These are phyloP conservation scores for Collybia sordida DNA, from an alignment of 768 basidiomycete species.

Conservation along the genomic window DNA sequence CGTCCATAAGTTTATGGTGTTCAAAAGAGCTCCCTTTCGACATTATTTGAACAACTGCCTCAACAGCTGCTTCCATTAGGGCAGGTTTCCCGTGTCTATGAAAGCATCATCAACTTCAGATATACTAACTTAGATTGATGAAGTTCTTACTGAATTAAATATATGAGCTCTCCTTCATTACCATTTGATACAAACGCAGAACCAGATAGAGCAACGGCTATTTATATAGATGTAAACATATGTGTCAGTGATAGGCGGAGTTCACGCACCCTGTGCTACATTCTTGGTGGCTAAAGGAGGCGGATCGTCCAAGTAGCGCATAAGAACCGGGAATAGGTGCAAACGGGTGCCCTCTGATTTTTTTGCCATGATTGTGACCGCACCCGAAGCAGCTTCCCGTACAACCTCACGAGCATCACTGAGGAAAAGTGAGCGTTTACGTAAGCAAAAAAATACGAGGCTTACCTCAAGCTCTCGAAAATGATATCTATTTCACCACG, in stretches of 20 bases:
- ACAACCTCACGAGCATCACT: conserved; percentile 8
- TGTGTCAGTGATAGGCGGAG: neutral
- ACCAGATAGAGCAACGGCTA: conserved; percentile 17
- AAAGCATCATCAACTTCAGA: neutral
- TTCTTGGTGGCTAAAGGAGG: conserved; percentile 4
- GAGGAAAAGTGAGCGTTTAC: neutral
- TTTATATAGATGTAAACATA: neutral
- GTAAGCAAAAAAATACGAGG: neutral
- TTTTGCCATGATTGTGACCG: conserved; percentile 14
- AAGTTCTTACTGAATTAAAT: conserved; percentile 10
- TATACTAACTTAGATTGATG: neutral
- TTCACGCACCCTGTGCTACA: conserved; percentile 12
- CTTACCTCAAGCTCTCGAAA: conserved; percentile 13
- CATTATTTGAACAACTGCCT: conserved; percentile 12
- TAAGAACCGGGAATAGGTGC: conserved; percentile 13
- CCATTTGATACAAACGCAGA: conserved; percentile 13
- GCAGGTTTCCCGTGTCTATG: conserved; percentile 8
- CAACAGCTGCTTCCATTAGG: conserved; percentile 11
- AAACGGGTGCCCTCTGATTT: conserved; percentile 13
- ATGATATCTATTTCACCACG: conserved; percentile 15
- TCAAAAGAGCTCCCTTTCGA: conserved; percentile 13
- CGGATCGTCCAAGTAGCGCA: conserved; percentile 12
- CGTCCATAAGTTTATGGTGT: conserved; percentile 13
- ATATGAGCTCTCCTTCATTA: conserved; percentile 13
- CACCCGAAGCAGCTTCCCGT: conserved; percentile 12